Percentiles rank a stretch among this genome's conserved stretches.
Conservation (phyloP, 257 asterid genomes). For the Ligustrum vulgare region DNA sequence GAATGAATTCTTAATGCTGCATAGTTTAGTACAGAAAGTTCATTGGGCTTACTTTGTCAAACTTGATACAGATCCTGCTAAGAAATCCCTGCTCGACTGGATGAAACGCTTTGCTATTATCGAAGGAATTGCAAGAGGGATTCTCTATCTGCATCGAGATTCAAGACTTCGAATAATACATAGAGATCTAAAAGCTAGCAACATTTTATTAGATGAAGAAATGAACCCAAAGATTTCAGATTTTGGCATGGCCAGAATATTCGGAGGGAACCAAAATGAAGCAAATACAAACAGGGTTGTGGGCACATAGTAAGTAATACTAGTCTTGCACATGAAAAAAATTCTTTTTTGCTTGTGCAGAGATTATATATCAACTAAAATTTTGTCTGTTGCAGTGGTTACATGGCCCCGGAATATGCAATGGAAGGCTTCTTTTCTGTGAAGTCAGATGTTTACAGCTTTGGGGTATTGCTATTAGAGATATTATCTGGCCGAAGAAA, state of each 20-base stretch:
- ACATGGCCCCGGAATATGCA: slow-evolving; percentile 97
- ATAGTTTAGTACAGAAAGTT: neutral
- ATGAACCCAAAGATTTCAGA: slow-evolving; percentile 95
- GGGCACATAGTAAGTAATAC: slow-evolving; percentile 75
- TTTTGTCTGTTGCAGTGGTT: slow-evolving; percentile 52
- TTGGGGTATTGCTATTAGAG: slow-evolving; percentile 78
- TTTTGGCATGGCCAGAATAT: slow-evolving; percentile 93
- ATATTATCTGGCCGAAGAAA: slow-evolving; percentile 66
- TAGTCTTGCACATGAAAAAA: neutral
- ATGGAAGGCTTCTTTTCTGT: slow-evolving; percentile 91
- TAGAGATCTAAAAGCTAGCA: slow-evolving; percentile 83
- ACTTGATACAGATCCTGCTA: slow-evolving; percentile 50
- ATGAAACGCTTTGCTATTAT: slow-evolving; percentile 57
- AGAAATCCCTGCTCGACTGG: slow-evolving; percentile 62
- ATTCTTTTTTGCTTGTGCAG: neutral
- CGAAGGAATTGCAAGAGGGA: slow-evolving; percentile 91
- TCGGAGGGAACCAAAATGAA: slow-evolving; percentile 78
- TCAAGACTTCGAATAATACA: slow-evolving; percentile 86
- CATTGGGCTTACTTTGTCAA: neutral
- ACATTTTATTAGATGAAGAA: slow-evolving; percentile 76
- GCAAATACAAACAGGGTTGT: slow-evolving; percentile 80
- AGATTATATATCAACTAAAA: neutral
- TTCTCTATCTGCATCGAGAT: slow-evolving; percentile 84
- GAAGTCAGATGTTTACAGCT: slow-evolving; percentile 89
- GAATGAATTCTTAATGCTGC: slow-evolving; percentile 2